Evolutionary conservation across 2,329 filamentous ascomycete genomes (phyloP), one percentile per base, ranked within the genome.

Genomic region (Fusarium sterilihyphosum): DNA sequence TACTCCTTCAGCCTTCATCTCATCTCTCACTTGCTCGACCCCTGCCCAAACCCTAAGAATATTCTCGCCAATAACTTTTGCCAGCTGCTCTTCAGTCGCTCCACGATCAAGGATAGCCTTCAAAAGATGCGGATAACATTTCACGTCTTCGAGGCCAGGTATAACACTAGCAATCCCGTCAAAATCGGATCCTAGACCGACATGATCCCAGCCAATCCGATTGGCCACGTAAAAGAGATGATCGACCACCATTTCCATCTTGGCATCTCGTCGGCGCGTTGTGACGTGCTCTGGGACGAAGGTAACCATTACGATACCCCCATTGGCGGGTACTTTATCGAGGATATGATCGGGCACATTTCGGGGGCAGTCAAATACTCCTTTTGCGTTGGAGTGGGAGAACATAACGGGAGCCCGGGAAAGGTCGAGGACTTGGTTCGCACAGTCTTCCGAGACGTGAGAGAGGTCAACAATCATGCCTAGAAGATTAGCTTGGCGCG

Each of bases 401-500:
- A 68, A 68, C 53, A 68, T 68, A 6, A 61, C 6, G 0, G 65
- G 65, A 0, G 65, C 65, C 5, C 65, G 35, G 1, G 65, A 53
- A 1, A 61, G 40, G 0, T 50, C 35, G 0, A 68, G 38, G 1
- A 43, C 65, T 33, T 68, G 63, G 0, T 5, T 37, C 1, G 63
- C 63, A 1, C 53, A 67, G 6, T 67, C 53, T 8, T 68, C 53
- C 0, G 63, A 68, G 0, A 68, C 65, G 1, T 68, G 65, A 5
- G 63, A 67, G 1, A 67, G 26, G 8, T 68, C 65, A 6, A 68
- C 18, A 9, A 67, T 67, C 65, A 68, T 68, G 0, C 65, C 63
- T 61, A 17, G 0, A 10, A 0, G 2, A 4, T 67, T 24, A 67
- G 61, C n/a, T 2, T 0, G 6, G 8, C 0, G 1, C 3, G 0